Conservation (phyloP, 2,329 filamentous ascomycete species). For the Pseudogymnoascus sp. region DNA sequence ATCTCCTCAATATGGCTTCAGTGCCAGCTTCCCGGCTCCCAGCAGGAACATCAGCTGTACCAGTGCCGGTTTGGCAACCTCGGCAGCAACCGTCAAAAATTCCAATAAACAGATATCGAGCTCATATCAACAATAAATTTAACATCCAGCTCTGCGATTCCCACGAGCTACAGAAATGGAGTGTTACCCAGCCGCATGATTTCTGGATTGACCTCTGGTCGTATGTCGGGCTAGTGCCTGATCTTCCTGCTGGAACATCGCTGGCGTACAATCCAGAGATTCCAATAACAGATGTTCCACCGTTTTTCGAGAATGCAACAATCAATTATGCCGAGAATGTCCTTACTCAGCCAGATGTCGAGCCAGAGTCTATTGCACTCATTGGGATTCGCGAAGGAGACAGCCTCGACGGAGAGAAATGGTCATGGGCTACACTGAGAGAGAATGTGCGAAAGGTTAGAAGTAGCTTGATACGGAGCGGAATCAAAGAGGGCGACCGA, state of each 20-base stretch:
- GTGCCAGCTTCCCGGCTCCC: not conserved
- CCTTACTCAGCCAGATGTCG: slow-evolving; percentile 8
- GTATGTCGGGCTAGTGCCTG: slow-evolving; percentile 8
- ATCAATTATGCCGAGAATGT: slow-evolving; percentile 11
- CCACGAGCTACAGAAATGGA: slow-evolving; percentile 9
- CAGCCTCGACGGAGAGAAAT: slow-evolving; percentile 7
- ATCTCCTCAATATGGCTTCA: not conserved
- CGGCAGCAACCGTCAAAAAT: slow-evolving; percentile 5
- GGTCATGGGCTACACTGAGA: slow-evolving; percentile 7
- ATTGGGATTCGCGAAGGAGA: slow-evolving; percentile 9
- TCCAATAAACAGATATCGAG: slow-evolving; percentile 10
- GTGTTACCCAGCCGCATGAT: slow-evolving; percentile 8
- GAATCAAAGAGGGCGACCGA: not conserved
- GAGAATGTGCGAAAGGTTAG: slow-evolving; percentile 8
- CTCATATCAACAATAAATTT: slow-evolving; percentile 10
- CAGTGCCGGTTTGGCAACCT: slow-evolving; percentile 9
- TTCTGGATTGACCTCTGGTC: slow-evolving; percentile 11
- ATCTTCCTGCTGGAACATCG: not conserved
- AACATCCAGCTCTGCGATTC: not conserved
- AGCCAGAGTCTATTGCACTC: not conserved
- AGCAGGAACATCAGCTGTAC: not conserved
- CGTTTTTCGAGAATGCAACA: slow-evolving; percentile 7
- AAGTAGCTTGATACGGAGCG: slow-evolving; percentile 5
- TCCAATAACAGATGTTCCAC: slow-evolving; percentile 9
- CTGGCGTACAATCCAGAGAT: slow-evolving; percentile 9